A percentile compares a stretch with the other conserved stretches of the same genome.
phyloP scores from a whole-genome alignment of 2,329 filamentous ascomycete species.

The Cladosporium sp. region DNA sequence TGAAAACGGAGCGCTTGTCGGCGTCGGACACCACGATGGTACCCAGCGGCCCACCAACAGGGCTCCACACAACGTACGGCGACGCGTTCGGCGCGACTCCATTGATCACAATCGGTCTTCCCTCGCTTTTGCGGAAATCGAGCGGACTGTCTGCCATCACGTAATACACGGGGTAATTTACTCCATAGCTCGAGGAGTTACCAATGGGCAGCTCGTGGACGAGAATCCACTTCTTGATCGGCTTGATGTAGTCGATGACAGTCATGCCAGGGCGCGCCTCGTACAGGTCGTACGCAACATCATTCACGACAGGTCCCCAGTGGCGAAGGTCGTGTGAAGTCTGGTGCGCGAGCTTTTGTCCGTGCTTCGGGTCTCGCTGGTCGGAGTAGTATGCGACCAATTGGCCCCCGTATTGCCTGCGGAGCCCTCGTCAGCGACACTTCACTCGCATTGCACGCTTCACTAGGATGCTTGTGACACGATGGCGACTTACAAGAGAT shows the following conservation, averaged over 20 bases:
- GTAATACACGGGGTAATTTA: slow-evolving; percentile 43
- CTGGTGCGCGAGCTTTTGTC: slow-evolving; percentile 65
- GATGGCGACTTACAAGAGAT: slow-evolving; percentile 36
- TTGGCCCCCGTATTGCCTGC: slow-evolving; percentile 46
- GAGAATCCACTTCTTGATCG: slow-evolving; percentile 11
- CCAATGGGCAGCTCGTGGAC: slow-evolving; percentile 11
- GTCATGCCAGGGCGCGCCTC: slow-evolving; percentile 64
- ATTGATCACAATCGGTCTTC: slow-evolving; percentile 36
- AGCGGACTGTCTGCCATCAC: slow-evolving; percentile 43
- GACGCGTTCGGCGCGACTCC: slow-evolving; percentile 40
- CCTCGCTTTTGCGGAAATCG: slow-evolving; percentile 38
- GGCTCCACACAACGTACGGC: slow-evolving; percentile 49
- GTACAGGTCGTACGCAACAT: slow-evolving; percentile 59
- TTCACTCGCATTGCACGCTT: too few relatives aligned
- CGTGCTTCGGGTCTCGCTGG: slow-evolving; percentile 58
- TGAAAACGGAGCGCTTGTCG: slow-evolving; percentile 11
- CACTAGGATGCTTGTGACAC: too few relatives aligned
- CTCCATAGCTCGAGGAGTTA: slow-evolving; percentile 7
- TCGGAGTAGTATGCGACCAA: slow-evolving; percentile 68
- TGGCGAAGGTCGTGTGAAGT: slow-evolving; percentile 51
- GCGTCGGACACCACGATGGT: slow-evolving; percentile 41
- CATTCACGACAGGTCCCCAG: slow-evolving; percentile 56
- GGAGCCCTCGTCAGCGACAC: too few relatives aligned
- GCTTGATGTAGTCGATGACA: slow-evolving; percentile 36
- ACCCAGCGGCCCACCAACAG: slow-evolving; percentile 41